Conservation (phyloP, 345 rosid genomes). For the Gossypium stocksii region DNA sequence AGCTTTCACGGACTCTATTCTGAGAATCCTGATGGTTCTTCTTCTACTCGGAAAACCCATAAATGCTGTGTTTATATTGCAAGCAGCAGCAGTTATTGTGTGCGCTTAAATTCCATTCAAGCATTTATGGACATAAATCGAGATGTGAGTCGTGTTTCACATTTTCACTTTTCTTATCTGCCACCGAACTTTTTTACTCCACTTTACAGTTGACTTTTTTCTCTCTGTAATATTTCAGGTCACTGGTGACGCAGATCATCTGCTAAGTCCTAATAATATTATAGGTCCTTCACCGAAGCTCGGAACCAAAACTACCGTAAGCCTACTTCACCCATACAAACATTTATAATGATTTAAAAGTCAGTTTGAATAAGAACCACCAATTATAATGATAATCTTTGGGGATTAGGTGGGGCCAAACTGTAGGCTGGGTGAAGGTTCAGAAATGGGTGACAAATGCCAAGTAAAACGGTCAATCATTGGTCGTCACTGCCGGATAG, state of each 20-base stretch:
- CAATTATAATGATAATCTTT: neutral
- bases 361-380: neutral
- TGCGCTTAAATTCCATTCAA: conserved; percentile 80
- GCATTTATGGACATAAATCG: conserved; percentile 88
- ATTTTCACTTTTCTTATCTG: conserved; percentile 3
- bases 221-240: conserved; percentile 43
- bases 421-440: conserved; percentile 92
- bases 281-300: conserved; percentile 76
- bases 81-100: conserved; percentile 63
- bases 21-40: conserved; percentile 35
- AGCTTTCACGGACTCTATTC: conserved; percentile 64
- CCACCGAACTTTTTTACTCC: neutral
- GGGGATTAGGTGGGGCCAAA: conserved; percentile 73
- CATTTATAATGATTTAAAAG: neutral
- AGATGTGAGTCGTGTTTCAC: conserved; percentile 54
- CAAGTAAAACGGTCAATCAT: conserved; percentile 93
- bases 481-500: conserved; percentile 94
- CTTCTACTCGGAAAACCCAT: conserved; percentile 50
- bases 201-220: conserved; percentile 11
- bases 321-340: conserved; percentile 16
- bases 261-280: conserved; percentile 81
- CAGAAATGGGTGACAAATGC: conserved; percentile 94
- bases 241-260: conserved; percentile 73
- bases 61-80: conserved; percentile 93
- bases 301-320: conserved; percentile 84